Conservation (phyloP, 805 yeast genomes). For the Ogataea degrootiae region DNA sequence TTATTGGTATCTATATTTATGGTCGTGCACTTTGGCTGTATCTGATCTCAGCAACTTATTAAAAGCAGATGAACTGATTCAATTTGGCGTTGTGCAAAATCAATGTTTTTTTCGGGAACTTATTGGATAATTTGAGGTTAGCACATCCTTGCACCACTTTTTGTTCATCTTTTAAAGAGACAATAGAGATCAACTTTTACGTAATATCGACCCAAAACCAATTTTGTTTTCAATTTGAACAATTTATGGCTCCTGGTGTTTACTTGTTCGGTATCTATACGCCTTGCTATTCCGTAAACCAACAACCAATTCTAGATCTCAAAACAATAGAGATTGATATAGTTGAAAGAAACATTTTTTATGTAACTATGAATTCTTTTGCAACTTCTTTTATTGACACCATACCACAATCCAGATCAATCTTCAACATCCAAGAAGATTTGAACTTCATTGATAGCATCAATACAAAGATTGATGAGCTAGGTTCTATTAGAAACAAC, state of each 20-base stretch:
- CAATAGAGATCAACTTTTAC: not conserved
- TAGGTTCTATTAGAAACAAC: constrained; percentile 2
- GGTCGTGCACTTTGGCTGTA: no score
- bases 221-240: no score
- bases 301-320: no score
- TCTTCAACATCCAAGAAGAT: constrained; percentile 49
- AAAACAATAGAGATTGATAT: not conserved
- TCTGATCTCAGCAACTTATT: no score
- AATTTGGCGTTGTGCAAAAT: no score
- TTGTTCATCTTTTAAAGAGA: not conserved
- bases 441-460: constrained; percentile 38
- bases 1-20: no score
- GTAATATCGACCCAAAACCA: not conserved
- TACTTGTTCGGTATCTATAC: no score
- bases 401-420: constrained; percentile 9
- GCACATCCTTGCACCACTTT: not conserved
- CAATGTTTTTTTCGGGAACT: not conserved
- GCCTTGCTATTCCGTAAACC: no score
- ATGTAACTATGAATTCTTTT: not conserved
- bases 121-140: not conserved
- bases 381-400: constrained; percentile 7
- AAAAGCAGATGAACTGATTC: no score
- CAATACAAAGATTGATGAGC: constrained; percentile 4
- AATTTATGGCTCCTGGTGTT: no score
- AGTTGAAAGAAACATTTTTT: not conserved